These are phyloP conservation scores for Paxillus involutus DNA, from an alignment of 768 basidiomycete species.

Conservation along the genomic window DNA sequence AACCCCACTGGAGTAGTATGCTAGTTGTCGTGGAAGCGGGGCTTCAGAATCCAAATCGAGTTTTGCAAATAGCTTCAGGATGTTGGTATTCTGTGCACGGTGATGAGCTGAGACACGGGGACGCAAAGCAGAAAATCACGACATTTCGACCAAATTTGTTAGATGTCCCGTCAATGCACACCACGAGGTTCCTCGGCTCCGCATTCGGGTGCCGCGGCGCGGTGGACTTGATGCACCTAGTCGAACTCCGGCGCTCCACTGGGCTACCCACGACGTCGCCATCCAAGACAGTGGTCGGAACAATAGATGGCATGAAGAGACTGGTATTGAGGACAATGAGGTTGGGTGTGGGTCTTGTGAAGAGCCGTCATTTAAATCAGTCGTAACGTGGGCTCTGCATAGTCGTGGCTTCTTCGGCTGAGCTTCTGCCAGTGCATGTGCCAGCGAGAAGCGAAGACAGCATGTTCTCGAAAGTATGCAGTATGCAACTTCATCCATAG, in stretches of 20 bases:
- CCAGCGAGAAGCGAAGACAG: too few relatives aligned
- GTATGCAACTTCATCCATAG: too few relatives aligned
- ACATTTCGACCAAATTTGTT: slow-evolving; percentile 21
- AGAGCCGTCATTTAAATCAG: too few relatives aligned
- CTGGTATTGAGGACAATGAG: too few relatives aligned
- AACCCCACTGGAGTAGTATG: slow-evolving; percentile 38
- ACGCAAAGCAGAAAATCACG: background rate
- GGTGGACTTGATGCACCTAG: slow-evolving; percentile 8
- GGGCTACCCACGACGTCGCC: too few relatives aligned
- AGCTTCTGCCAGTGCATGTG: too few relatives aligned
- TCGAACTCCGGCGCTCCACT: background rate
- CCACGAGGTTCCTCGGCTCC: slow-evolving; percentile 13
- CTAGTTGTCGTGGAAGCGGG: slow-evolving; percentile 20
- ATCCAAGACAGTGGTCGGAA: too few relatives aligned
- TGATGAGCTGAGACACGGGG: background rate
- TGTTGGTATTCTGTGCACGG: slow-evolving; percentile 32
- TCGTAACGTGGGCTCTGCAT: too few relatives aligned
- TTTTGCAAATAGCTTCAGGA: slow-evolving; percentile 32
- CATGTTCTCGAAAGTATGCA: too few relatives aligned
- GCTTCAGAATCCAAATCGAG: slow-evolving; percentile 17
- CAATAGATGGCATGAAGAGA: too few relatives aligned
- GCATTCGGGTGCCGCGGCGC: background rate
- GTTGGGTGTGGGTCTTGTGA: too few relatives aligned
- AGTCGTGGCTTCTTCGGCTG: too few relatives aligned
- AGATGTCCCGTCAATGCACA: slow-evolving; percentile 20